A percentile compares a stretch with the other conserved stretches of the same genome.
Evolutionary conservation across 768 basidiomycete genomes (phyloP).

Genomic region (Cyclocybe aegerita): DNA sequence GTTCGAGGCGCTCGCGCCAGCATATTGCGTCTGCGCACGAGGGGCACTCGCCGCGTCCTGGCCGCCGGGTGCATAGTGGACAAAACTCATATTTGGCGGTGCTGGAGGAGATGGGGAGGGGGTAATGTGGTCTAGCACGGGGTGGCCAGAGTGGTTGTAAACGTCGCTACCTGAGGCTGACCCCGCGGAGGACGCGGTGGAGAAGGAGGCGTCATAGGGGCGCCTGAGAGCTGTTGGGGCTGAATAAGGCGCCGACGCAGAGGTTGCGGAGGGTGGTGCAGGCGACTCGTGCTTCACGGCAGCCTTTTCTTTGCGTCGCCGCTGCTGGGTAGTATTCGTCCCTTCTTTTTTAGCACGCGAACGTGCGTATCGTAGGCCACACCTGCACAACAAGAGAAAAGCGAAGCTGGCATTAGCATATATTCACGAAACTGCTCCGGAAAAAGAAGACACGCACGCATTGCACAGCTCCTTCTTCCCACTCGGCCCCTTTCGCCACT

Average conservation of each 20-base stretch:
- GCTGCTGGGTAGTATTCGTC: constrained; percentile 45
- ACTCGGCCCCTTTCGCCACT: constrained; percentile 90
- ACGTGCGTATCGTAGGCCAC: constrained; percentile 83
- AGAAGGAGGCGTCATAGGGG: constrained; percentile 37
- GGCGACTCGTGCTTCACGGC: constrained; percentile 43
- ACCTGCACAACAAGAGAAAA: constrained; percentile 40
- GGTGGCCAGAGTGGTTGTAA: constrained; percentile 46
- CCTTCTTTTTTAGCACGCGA: constrained; percentile 89
- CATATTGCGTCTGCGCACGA: constrained; percentile 33
- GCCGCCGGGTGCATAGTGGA: constrained; percentile 49
- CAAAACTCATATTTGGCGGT: constrained; percentile 46
- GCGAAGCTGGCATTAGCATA: constrained; percentile 8
- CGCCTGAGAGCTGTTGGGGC: no score
- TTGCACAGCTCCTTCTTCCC: constrained; percentile 92
- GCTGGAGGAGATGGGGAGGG: constrained; percentile 73
- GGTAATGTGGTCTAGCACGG: constrained; percentile 36
- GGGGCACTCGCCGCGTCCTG: constrained; percentile 15
- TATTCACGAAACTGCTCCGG: background rate
- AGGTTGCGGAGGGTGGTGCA: constrained; percentile 41
- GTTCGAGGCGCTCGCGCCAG: constrained; percentile 38
- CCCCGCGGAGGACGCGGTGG: constrained; percentile 42
- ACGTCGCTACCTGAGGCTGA: constrained; percentile 59
- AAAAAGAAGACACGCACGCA: constrained; percentile 57
- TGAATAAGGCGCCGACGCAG: no score
- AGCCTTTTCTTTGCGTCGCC: constrained; percentile 66